Conservation (phyloP, 2,329 filamentous ascomycete genomes). For the Cryphonectria parasitica region DNA sequence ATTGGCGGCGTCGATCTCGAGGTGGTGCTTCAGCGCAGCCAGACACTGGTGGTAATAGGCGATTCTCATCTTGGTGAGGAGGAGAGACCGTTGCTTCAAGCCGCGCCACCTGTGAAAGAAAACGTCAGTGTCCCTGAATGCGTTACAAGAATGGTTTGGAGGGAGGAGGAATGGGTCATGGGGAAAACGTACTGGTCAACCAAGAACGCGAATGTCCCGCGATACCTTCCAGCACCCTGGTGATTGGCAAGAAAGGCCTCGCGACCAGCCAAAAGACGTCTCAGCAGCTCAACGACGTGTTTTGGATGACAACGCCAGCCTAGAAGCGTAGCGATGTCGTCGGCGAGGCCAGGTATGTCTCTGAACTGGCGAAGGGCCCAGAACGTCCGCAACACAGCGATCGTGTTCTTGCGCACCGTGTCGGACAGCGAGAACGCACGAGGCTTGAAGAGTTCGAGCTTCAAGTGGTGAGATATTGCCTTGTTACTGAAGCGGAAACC, state of each 20-base stretch:
- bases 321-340: background rate
- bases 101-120: background rate
- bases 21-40: background rate
- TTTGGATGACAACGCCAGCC: background rate
- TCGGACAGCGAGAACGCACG: background rate
- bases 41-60: background rate
- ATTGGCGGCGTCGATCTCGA: background rate
- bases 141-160: no score
- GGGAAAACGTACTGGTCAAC: background rate
- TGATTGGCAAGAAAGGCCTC: background rate
- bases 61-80: background rate
- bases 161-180: no score
- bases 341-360: background rate
- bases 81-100: background rate
- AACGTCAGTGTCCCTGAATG: background rate
- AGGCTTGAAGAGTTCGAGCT: background rate
- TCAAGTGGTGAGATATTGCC: background rate
- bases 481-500: background rate
- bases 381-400: background rate
- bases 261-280: background rate
- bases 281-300: background rate
- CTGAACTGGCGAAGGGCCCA: background rate
- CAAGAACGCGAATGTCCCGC: background rate
- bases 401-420: background rate
- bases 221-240: background rate